Base-by-base conservation (phyloP, 2,329 filamentous ascomycete genomes). In the Mycosphaerella sp. region DNA sequence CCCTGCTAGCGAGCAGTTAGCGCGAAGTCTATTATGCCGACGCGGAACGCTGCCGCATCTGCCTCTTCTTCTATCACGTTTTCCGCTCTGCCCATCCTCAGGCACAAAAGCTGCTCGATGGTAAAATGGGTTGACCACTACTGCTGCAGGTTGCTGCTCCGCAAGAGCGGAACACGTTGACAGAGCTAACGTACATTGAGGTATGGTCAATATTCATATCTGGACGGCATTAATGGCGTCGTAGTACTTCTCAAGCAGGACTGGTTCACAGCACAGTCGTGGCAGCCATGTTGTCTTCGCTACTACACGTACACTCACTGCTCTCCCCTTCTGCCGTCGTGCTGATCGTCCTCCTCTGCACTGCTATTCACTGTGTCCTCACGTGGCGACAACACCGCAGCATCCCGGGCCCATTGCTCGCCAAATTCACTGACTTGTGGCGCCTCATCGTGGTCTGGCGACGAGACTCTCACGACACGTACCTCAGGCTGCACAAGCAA, bases 401-500 rank as follows among this genome's bases (percentile, higher is more conserved):
- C 52, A 73, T 81, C 6, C 78, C 79, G 0, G 69, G 71, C 1
- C 77, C 79, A 0, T 66, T 73, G 13, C 62, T 73, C 1, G 77
- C 78, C 2, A 70, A 70, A 9, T 83, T 87, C 65, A 79, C 79
- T n/a, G 51, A 62, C 40, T 53, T 61, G 17, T 61, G 51, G 21
- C 57, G 58, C 9, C 54, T 64, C 6, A 37, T 59, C 27, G 45
- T 84, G 83, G 60, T 68, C 86, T 39, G 89, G 85, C 85, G 73
- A 87, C n/a, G 67, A 77, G 84, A 10, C 72, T 56, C 59, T 18
- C 61, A 62, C 41, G 59, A 62, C 75, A 14, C 85, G 83, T 7
- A 64, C 42, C 44, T 64, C 58, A 66, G 79, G 28, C 70, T 79
- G 1, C 87, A 91, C 70, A 77, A 81, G 70, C 80, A 80, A 60